A percentile compares a stretch with the other conserved stretches of the same genome.
phyloP scores from a whole-genome alignment of 768 basidiomycete genomes.

The Boletellus ananas region DNA sequence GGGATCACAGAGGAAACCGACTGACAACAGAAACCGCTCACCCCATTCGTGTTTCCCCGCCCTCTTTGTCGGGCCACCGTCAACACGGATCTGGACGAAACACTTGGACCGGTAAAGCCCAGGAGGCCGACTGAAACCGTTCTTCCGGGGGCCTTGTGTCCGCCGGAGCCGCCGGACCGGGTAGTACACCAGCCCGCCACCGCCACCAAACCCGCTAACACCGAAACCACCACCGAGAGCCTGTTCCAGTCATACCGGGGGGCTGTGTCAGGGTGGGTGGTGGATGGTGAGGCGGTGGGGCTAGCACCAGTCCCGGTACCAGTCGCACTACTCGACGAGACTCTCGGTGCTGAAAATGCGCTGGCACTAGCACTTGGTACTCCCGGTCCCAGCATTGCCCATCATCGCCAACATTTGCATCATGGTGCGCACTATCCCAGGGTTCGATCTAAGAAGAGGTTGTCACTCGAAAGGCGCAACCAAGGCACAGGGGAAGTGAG shows the following conservation, averaged over 20 bases:
- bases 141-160: slow-evolving; percentile 84
- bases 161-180: slow-evolving; percentile 38
- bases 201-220: slow-evolving; percentile 24
- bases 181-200: slow-evolving; percentile 24
- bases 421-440: slow-evolving; percentile 70
- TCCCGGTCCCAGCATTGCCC: slow-evolving; percentile 36
- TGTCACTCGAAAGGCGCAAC: background rate
- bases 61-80: slow-evolving; percentile 16
- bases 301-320: slow-evolving; percentile 13
- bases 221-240: slow-evolving; percentile 19
- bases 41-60: slow-evolving; percentile 20
- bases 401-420: slow-evolving; percentile 59
- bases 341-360: slow-evolving; percentile 61
- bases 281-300: slow-evolving; percentile 18
- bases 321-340: slow-evolving; percentile 33
- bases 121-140: slow-evolving; percentile 56
- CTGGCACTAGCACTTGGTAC: slow-evolving; percentile 6
- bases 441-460: slow-evolving; percentile 54
- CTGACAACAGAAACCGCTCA: slow-evolving; percentile 23
- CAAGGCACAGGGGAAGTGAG: background rate
- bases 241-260: slow-evolving; percentile 17
- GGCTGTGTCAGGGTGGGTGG: slow-evolving; percentile 19
- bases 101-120: slow-evolving; percentile 22
- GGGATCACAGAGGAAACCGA: background rate
- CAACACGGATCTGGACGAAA: slow-evolving; percentile 20